Evolutionary conservation across 176 grass and related monocot species (phyloP), one percentile per base, ranked within the genome.

Genomic region (Carex pumila): DNA sequence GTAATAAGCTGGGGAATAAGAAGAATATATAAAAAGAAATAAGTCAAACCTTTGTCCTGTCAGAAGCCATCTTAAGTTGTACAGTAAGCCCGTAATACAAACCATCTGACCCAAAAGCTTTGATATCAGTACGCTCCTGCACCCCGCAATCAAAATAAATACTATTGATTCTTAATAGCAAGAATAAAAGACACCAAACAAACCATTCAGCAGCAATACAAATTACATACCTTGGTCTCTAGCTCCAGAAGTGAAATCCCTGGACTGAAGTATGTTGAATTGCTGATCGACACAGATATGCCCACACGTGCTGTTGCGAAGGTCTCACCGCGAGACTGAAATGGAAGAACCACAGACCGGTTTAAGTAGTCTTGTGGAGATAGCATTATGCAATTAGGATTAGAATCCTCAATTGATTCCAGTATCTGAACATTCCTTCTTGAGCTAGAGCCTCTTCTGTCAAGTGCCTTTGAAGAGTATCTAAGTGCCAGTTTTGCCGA

Each of bases 41-140:
- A 66, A 79, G 31, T 75, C 60, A 66, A 87, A 98, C 96, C 96
- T 98, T 98, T 79, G 96, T 98, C 84, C 96, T 93, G 68, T 98
- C 93, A 81, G 93, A 95, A 84, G 96, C 85, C 96, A 98, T 93
- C 85, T 95, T 98, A 66, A 98, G 87, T 90, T 98, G 96, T 72
- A 79, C 93, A 52, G 93, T 90, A 76, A 98, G 85, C 85, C 89
- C 85, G 72, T 98, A 98, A 90, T 95, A 98, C 80, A 93, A 98
- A 75, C 92, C 96, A 90, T 98, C 89, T 66, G 88, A 93, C 82
- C 89, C 77, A 89, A 93, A 95, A 80, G 88, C 89, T 91, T 93
- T 98, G 47, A 92, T 32, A 71, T 98, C 93, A 88, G 90, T 83
- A 67, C 89, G 91, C 83, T 98, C 95, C 95, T 98, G 86, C 71